These are phyloP conservation scores for Tricholoma sp. DNA, from an alignment of 768 basidiomycete genomes.

Conservation along the genomic window DNA sequence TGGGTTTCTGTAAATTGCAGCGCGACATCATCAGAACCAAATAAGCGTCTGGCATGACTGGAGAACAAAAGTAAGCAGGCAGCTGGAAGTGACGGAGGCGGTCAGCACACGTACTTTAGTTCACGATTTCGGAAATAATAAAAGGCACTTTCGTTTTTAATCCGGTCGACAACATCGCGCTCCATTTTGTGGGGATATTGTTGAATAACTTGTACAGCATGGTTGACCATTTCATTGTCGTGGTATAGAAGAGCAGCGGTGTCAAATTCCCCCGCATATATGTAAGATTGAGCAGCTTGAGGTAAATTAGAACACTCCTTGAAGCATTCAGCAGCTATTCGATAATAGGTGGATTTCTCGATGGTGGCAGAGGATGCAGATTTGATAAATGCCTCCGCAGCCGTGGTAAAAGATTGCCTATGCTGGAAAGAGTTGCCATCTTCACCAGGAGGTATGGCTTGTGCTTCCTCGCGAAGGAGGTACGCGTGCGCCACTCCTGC, in stretches of 20 bases:
- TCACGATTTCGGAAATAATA: conserved; percentile 37
- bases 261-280: conserved; percentile 36
- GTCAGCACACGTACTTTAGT: conserved; percentile 22
- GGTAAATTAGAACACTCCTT: conserved; percentile 31
- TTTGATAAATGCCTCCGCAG: conserved; percentile 44
- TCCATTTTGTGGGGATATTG: conserved; percentile 26
- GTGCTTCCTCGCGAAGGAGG: conserved; percentile 47
- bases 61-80: background rate
- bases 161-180: conserved; percentile 23
- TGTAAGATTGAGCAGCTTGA: conserved; percentile 41
- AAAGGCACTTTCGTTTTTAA: conserved; percentile 40
- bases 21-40: conserved; percentile 44
- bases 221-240: conserved; percentile 45
- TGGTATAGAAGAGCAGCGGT: conserved; percentile 43
- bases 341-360: conserved; percentile 31
- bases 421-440: conserved; percentile 10
- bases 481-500: conserved; percentile 47
- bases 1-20: conserved; percentile 51
- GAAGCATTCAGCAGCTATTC: conserved; percentile 43
- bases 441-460: conserved; percentile 20
- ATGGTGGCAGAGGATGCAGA: conserved; percentile 31
- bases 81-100: background rate
- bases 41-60: conserved; percentile 47
- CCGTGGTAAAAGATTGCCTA: conserved; percentile 31
- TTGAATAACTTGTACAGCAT: conserved; percentile 44